Base-by-base conservation (phyloP, 176 grass and related monocot species). In the Typha latifolia region DNA sequence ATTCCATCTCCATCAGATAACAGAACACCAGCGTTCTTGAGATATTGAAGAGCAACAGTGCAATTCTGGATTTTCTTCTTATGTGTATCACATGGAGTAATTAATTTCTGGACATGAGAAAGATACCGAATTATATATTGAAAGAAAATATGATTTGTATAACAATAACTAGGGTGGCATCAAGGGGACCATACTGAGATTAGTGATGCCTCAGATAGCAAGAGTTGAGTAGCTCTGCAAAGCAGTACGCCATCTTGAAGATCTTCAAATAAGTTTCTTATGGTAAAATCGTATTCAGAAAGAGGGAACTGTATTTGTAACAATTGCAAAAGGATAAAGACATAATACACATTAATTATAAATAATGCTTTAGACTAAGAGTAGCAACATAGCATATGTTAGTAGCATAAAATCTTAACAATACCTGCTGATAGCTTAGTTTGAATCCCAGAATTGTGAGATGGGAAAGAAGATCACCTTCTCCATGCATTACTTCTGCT, bases 51-150 rank as follows among this genome's bases (percentile, higher is more conserved):
- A 50, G 82, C 79, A 64, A 72, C 21, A 47, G 9, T 80, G 68
- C 87, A 82, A 64, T 90, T 90, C 34, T 79, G 69, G 66, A 85
- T 73, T 48, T 73, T 90, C 82, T 82, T 90, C 71, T 85, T 90
- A 67, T 51, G 49, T 49, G 76, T 85, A 74, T 85, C 72, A 11
- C 82, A 79, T 10, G 79, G 87, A 73, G 72, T 76, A 72, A 80
- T 64, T 53, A 90, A 64, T 77, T 82, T 80, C 82, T 90, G 68
- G 61, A 14, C 34, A 73, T 31, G 22, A 27, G 27, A 64, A 51
- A 18, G n/a, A 2, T 16, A 64, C 16, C 47, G 53, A 3, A 49
- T 21, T 64, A 11, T 51, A 19, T 14, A 64, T 48, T 52, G 29
- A 63, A 53, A 59, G 6, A 59, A 3, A 9, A 59, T 20, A 59